Evolutionary conservation across 176 grass and related monocot species (phyloP), one percentile per base, ranked within the genome.

Genomic region (Alopecurus myosuroides): DNA sequence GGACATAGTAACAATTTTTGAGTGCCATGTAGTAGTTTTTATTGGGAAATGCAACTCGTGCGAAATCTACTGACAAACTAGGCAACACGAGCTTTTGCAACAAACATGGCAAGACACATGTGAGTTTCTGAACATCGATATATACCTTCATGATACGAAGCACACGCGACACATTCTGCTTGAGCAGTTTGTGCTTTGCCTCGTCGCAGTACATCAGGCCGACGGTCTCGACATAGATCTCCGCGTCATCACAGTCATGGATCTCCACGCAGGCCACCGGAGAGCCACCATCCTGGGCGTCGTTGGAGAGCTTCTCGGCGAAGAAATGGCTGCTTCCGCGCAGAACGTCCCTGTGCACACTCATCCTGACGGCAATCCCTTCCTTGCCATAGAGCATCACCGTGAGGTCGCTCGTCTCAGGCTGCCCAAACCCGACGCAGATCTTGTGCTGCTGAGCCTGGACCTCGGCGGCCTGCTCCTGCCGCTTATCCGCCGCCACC

Each of bases 391-490:
- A 81, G 53, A 98, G 82, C 72, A 93, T 58, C 48, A 98, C 83
- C 22, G 90, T 95, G 49, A 98, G 77, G 50, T 98, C 89, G 12
- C 93, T 98, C 15, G 91, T 93, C 71, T 95, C 91, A 2, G 85
- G 76, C 50, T 78, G 91, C 64, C 95, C 95, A 48, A 98, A 98
- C 39, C 95, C 93, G 6, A 98, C 93, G 66, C 87, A 91, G 40
- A 98, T 91, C 70, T 83, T 93, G 71, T 81, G 85, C 42, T 69
- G 74, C 46, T 84, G 88, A 60, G 22, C 66, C 25, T 74, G 41
- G 25, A n/a, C 41, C 14, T 45, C 70, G 25, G 12, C 69, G 42
- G 34, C 29, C 69, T 62, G 40, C 53, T 33, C 55, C 22, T 84
- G 63, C 68, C 13, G 87, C 84, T 56, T 53, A 36, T 76, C 78